Base-by-base conservation (phyloP, 352 stramenopile genomes). In the Salisapilia sapeloensis region DNA sequence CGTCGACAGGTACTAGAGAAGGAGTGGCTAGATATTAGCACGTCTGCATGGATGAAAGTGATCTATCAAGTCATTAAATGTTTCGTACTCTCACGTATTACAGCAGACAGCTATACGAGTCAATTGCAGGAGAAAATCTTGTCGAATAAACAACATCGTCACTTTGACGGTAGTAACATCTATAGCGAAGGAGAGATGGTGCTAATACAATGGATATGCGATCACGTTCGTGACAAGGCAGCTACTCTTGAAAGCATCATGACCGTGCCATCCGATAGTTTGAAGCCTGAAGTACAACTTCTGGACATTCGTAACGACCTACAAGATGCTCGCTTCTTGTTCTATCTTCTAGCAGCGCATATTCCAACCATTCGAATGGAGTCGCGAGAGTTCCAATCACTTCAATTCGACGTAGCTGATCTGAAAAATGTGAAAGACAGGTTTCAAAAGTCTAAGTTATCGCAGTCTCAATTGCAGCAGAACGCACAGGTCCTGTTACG, bases 41-140 rank as follows among this genome's bases (percentile, higher is more conserved):
- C 30, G 0, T 44, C 41, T 11, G 66, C 77, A 2, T 96, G 81
- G 83, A 81, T 90, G 48, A 71, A 76, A 32, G 60, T 96, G 5
- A 33, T 95, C 12, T 84, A 86, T 22, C 83, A 97, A 40, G 59
- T 87, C 4, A 58, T 97, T 40, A 93, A 94, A 35, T 86, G 92
- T 23, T 97, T 96, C 43, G 44, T 96, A 21, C 47, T 97, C 1
- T 79, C 69, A 18, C 60, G 87, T 3, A 75, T 96, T 23, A 95
- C 79, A 2, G 69, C 56, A 21, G 94, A 92, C 36, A 50, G 54
- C 3, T 90, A 92, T 20, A 41, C 50, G 5, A 46, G 59, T 29
- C 59, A 70, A 29, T 35, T 52, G 5, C 18, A 6, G 6, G 19
- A 31, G 26, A 31, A 3, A 6, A 16, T 19, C 19, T 25, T 3